Evolutionary conservation across 2,329 filamentous ascomycete species (phyloP).

Genomic region (Fusarium neocosmosporiellum): DNA sequence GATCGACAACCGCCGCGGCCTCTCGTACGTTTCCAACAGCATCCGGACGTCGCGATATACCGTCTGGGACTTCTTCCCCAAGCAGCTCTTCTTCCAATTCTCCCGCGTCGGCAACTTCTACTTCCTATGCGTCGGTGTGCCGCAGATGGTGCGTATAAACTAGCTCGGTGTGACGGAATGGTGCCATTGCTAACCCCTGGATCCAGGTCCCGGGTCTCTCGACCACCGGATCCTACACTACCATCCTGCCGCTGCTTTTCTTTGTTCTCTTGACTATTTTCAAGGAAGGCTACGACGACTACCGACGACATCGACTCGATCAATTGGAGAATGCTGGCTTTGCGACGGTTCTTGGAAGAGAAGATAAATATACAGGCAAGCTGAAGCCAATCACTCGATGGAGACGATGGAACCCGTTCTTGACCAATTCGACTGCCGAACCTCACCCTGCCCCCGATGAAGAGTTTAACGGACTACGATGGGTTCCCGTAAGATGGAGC

Average conservation of each 20-base stretch:
- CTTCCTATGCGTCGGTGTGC: constrained; percentile 84
- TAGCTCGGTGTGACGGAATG: background rate
- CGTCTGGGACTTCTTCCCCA: constrained; percentile 84
- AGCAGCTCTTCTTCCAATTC: constrained; percentile 87
- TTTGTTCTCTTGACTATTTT: constrained; percentile 83
- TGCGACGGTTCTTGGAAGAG: constrained; percentile 57
- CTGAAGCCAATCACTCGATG: constrained; percentile 35
- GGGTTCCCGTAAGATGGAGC: constrained; percentile 63
- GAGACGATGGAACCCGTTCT: constrained; percentile 49
- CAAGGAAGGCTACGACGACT: constrained; percentile 91
- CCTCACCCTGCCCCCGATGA: constrained; percentile 57
- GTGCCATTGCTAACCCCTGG: constrained; percentile 17
- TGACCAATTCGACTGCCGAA: constrained; percentile 43
- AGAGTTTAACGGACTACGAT: constrained; percentile 68
- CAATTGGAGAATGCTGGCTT: constrained; percentile 78
- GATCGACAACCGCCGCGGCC: constrained; percentile 62
- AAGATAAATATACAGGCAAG: constrained; percentile 49
- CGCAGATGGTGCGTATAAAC: constrained; percentile 70
- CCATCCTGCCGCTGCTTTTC: constrained; percentile 78
- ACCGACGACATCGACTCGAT: constrained; percentile 81
- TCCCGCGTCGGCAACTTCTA: constrained; percentile 89
- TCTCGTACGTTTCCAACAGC: constrained; percentile 65
- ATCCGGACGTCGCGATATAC: constrained; percentile 89
- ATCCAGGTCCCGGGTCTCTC: constrained; percentile 73
- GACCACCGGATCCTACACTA: constrained; percentile 81